These are phyloP conservation scores for Amaranthus palmeri DNA, from an alignment of 148 eudicot genomes.

Conservation along the genomic window DNA sequence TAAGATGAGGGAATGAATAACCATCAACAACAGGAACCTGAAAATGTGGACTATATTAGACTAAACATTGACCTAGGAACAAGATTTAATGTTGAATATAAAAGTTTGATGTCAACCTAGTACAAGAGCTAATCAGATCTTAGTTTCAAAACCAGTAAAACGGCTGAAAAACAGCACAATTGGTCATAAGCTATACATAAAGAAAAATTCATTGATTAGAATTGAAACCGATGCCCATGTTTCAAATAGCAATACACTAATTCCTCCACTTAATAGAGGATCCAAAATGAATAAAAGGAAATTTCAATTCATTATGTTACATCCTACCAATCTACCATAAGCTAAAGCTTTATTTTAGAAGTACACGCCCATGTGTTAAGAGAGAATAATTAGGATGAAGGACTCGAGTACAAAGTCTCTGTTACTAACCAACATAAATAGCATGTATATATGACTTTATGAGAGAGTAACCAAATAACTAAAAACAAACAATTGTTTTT, in stretches of 20 bases:
- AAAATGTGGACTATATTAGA: constrained; percentile 10
- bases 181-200: too few relatives aligned
- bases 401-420: background rate
- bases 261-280: background rate
- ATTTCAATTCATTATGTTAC: background rate
- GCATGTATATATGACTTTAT: background rate
- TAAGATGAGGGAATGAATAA: constrained; percentile 97
- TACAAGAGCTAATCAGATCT: background rate
- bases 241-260: too few relatives aligned
- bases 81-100: background rate
- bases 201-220: too few relatives aligned
- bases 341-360: background rate
- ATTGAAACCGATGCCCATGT: too few relatives aligned
- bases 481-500: background rate
- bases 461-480: background rate
- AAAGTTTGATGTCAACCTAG: background rate
- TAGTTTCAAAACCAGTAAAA: constrained; percentile 3
- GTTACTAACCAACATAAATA: background rate
- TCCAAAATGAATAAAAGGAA: background rate
- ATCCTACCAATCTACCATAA: background rate
- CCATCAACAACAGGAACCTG: constrained; percentile 99
- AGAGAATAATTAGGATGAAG: background rate
- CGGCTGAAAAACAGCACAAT: too few relatives aligned
- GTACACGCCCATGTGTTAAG: background rate
- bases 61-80: background rate